Evolutionary conservation across 2,329 filamentous ascomycete species (phyloP).

Genomic region (Sporothrix phasma): DNA sequence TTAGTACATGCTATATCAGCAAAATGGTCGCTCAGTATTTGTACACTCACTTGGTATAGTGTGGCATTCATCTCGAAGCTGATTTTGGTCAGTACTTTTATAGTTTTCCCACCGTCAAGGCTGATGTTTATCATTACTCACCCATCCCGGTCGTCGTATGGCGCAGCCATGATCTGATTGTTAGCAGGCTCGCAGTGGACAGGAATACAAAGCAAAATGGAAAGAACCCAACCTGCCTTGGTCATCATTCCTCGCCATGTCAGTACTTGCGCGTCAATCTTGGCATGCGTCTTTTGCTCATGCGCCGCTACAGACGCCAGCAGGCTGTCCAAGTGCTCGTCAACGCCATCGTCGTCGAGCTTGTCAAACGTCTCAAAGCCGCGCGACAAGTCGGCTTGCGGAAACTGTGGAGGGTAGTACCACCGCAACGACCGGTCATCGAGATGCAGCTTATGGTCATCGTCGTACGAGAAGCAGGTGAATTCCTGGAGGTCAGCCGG

Average conservation of each 20-base stretch:
- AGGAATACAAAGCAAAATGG: background rate
- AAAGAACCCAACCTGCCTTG: conserved; percentile 49
- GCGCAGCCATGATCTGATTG: conserved; percentile 67
- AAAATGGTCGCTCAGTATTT: background rate
- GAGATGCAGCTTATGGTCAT: conserved; percentile 63
- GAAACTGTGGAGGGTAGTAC: conserved; percentile 64
- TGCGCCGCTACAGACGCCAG: conserved; percentile 64
- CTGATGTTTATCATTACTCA: conserved; percentile 30
- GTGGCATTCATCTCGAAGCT: conserved; percentile 97
- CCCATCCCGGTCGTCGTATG: conserved; percentile 75
- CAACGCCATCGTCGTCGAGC: conserved; percentile 61
- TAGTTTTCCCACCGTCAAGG: background rate
- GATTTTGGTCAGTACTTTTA: background rate
- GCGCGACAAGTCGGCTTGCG: conserved; percentile 63
- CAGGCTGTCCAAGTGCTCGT: conserved; percentile 80
- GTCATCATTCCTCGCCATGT: conserved; percentile 99
- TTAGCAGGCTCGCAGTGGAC: background rate
- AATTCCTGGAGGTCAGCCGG: conserved; percentile 54
- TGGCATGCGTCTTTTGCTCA: conserved; percentile 58
- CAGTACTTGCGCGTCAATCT: conserved; percentile 66
- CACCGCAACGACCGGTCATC: conserved; percentile 75
- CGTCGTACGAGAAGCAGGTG: conserved; percentile 85
- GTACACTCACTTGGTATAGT: conserved; percentile 61
- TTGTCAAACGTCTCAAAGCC: conserved; percentile 79
- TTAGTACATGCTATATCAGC: background rate